phyloP scores from a whole-genome alignment of 2,329 filamentous ascomycete genomes.

The Stylonectria norvegica region DNA sequence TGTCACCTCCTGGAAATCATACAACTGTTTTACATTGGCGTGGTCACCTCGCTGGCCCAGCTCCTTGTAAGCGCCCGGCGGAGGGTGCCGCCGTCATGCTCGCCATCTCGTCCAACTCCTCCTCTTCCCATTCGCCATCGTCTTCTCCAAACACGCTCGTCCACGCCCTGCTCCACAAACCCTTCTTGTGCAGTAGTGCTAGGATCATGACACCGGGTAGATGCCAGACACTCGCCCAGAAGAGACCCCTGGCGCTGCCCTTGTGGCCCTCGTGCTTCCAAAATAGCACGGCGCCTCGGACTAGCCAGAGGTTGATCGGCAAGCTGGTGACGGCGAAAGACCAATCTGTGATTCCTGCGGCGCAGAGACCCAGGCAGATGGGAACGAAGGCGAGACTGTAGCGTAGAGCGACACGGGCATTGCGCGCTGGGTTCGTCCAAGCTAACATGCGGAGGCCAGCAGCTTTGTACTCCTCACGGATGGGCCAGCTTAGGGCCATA shows the following conservation, averaged over 20 bases:
- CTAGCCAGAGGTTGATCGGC: conserved; percentile 82
- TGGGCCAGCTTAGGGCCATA: conserved; percentile 86
- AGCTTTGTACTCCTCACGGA: conserved; percentile 81
- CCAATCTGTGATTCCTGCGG: conserved; percentile 77
- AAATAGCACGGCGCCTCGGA: conserved; percentile 74
- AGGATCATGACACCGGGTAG: conserved; percentile 84
- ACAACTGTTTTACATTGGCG: conserved; percentile 25
- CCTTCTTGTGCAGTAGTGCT: conserved; percentile 90
- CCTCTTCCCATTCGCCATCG: conserved; percentile 53
- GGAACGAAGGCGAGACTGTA: conserved; percentile 86
- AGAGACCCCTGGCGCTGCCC: conserved; percentile 78
- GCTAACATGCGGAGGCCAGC: conserved; percentile 70
- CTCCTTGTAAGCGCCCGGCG: conserved; percentile 12
- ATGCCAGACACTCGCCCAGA: conserved; percentile 99
- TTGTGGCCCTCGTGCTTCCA: conserved; percentile 74
- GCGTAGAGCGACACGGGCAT: conserved; percentile 80
- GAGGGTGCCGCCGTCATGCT: conserved; percentile 32
- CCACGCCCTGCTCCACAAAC: conserved; percentile 83
- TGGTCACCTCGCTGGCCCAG: conserved; percentile 16
- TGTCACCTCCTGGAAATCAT: conserved; percentile 20
- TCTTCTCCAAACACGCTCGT: conserved; percentile 61
- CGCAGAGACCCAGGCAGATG: conserved; percentile 77
- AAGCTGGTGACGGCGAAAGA: conserved; percentile 78
- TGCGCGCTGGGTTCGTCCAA: conserved; percentile 83
- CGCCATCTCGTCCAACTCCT: conserved; percentile 45